Conservation (phyloP, 2,329 filamentous ascomycete species). For the Biscogniauxia mediterranea region DNA sequence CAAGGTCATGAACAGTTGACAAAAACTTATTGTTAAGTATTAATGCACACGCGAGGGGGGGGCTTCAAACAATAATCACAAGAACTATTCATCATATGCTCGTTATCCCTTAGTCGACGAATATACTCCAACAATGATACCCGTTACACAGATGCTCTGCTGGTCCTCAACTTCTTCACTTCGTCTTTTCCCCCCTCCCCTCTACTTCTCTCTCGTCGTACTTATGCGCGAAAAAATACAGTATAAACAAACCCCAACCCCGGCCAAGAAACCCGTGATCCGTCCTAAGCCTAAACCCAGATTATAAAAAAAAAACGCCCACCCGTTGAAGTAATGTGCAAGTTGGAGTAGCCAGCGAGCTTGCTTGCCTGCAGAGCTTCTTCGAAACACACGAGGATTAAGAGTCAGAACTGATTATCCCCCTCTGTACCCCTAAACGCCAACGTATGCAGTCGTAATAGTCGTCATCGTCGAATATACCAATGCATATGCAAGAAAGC, state of each 20-base stretch:
- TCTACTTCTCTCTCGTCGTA: not conserved
- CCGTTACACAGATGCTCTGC: conserved; percentile 17
- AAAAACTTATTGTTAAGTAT: not conserved
- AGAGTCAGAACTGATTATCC: conserved; percentile 16
- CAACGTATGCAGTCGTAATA: conserved; percentile 46
- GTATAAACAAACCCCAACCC: not conserved
- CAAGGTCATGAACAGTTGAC: not conserved
- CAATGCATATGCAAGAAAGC: conserved; percentile 24
- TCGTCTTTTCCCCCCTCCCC: conserved; percentile 3
- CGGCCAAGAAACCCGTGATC: not conserved
- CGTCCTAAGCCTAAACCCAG: not conserved
- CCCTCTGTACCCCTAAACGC: conserved; percentile 36
- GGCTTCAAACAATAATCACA: conserved; percentile 2
- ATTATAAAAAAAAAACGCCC: not conserved
- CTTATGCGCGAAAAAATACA: not conserved
- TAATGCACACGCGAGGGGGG: not conserved
- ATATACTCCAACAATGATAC: conserved; percentile 15
- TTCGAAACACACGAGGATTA: not conserved
- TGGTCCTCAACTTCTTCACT: conserved; percentile 10
- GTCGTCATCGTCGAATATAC: conserved; percentile 41
- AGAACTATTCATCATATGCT: conserved; percentile 24
- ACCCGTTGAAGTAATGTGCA: not conserved
- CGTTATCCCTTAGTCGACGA: conserved; percentile 21
- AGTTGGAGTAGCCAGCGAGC: conserved; percentile 2
- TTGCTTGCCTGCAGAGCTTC: not conserved